Evolutionary conservation across 2,329 filamentous ascomycete genomes (phyloP).

Genomic region (Alternaria angustiovoidea): DNA sequence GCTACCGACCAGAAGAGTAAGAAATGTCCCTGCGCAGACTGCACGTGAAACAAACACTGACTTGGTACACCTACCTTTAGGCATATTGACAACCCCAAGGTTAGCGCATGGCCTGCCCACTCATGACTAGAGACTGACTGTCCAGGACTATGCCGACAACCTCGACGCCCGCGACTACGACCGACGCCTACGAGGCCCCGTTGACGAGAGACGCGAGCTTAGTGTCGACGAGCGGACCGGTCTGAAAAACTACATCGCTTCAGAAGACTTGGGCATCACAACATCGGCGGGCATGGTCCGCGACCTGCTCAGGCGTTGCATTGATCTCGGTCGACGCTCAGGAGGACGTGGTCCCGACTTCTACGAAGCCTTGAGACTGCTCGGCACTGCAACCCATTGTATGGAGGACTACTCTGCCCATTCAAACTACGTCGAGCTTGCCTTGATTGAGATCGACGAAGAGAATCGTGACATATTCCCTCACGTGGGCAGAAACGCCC

Average conservation of each 20-base stretch:
- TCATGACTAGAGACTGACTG: constrained; percentile 10
- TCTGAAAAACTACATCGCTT: constrained; percentile 94
- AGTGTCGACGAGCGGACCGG: constrained; percentile 72
- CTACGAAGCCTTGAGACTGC: constrained; percentile 82
- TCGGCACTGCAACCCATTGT: constrained; percentile 90
- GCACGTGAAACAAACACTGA: too few species aligned
- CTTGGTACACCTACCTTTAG: too few species aligned
- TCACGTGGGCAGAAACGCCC: constrained; percentile 80
- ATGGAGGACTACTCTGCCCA: constrained; percentile 90
- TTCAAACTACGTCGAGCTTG: constrained; percentile 91
- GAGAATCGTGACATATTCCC: constrained; percentile 73
- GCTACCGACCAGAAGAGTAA: constrained; percentile 71
- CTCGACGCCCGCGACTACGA: constrained; percentile 85
- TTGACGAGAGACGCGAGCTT: constrained; percentile 81
- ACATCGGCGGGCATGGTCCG: constrained; percentile 82
- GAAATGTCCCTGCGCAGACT: too few species aligned
- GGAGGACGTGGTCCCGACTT: constrained; percentile 77
- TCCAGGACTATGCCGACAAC: constrained; percentile 82
- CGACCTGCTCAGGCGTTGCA: constrained; percentile 74
- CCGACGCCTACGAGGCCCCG: constrained; percentile 77
- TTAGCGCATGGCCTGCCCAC: constrained; percentile 13
- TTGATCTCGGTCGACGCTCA: constrained; percentile 82
- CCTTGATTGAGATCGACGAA: constrained; percentile 86
- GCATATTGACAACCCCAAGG: constrained; percentile 78
- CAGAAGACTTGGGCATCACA: constrained; percentile 78